phyloP scores from a whole-genome alignment of 75 land plant species.

The Pseudotsuga menziesii region DNA sequence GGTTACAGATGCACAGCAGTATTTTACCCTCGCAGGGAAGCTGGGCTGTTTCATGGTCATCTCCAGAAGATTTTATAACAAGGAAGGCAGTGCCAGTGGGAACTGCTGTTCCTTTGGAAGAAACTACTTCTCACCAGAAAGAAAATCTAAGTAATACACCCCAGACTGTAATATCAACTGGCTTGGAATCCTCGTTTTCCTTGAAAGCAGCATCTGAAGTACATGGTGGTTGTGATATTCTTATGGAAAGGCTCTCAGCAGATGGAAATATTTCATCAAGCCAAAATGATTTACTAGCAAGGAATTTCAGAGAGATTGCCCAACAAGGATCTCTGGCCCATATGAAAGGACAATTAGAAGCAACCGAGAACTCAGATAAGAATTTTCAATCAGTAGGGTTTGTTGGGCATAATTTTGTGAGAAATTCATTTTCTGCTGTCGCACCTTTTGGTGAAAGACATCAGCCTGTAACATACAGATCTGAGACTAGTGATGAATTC shows the following conservation, averaged over 20 bases:
- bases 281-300: neutral
- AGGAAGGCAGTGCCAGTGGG: constrained; percentile 4
- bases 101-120: neutral
- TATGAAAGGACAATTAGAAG: neutral
- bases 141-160: neutral
- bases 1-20: neutral
- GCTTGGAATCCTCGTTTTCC: neutral
- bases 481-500: constrained; percentile 11
- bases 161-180: neutral
- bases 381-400: neutral
- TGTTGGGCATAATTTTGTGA: neutral
- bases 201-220: neutral
- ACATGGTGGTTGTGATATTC: neutral
- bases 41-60: neutral
- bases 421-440: neutral
- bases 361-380: neutral
- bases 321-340: neutral
- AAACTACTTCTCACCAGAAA: neutral
- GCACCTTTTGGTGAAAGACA: neutral
- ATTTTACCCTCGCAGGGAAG: neutral
- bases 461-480: constrained; percentile 1
- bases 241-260: neutral
- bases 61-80: constrained; percentile 10
- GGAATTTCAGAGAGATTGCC: neutral
- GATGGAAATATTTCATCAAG: constrained; percentile 5